These are phyloP conservation scores for Glebionis coronaria DNA, from an alignment of 129 eudicot species.

Conservation along the genomic window DNA sequence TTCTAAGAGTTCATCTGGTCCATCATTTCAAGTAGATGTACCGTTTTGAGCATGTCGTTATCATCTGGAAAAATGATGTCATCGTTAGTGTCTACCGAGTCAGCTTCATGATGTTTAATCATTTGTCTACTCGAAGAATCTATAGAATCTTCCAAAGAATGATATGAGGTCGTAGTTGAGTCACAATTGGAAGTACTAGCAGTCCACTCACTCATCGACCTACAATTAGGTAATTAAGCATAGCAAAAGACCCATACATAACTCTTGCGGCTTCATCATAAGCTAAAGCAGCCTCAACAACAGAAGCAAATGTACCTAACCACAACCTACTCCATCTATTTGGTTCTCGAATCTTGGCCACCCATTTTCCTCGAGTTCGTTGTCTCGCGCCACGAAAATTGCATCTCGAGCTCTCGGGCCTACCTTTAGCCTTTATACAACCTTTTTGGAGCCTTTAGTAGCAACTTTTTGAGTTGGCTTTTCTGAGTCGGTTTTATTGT, in stretches of 20 bases:
- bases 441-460: slow-evolving; percentile 90
- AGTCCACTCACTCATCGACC: slow-evolving; percentile 6
- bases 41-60: slow-evolving; percentile 62
- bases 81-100: background rate
- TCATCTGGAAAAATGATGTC: slow-evolving; percentile 6
- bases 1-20: slow-evolving; percentile 12
- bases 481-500: slow-evolving; percentile 33
- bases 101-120: slow-evolving; percentile 14
- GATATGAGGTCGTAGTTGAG: slow-evolving; percentile 27
- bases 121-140: background rate
- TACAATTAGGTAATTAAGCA: slow-evolving; percentile 45
- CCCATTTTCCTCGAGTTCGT: slow-evolving; percentile 98
- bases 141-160: slow-evolving; percentile 16
- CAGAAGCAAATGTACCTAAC: slow-evolving; percentile 76
- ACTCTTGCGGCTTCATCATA: slow-evolving; percentile 88
- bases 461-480: slow-evolving; percentile 47
- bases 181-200: slow-evolving; percentile 26
- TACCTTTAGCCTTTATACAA: slow-evolving; percentile 95
- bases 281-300: slow-evolving; percentile 73
- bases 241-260: slow-evolving; percentile 73
- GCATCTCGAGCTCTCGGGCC: slow-evolving; percentile 59
- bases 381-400: slow-evolving; percentile 84
- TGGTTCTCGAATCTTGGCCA: slow-evolving; percentile 87
- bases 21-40: slow-evolving; percentile 51
- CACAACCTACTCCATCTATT: slow-evolving; percentile 66